phyloP scores from a whole-genome alignment of 257 asterid species.

The Lycium barbarum region DNA sequence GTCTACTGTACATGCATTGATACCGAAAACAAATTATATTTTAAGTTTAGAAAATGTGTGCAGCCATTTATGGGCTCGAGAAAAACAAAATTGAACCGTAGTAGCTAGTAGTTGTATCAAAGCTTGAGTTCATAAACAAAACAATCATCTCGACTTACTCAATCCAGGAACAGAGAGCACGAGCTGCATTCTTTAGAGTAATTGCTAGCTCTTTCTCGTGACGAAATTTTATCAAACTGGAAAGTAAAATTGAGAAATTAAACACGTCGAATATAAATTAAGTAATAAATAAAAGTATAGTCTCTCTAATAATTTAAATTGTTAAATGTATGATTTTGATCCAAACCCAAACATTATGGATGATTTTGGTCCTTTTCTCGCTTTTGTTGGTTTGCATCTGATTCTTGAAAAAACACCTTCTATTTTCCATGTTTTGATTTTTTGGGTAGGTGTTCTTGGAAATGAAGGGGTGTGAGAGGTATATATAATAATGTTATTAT shows the following conservation, averaged over 20 bases:
- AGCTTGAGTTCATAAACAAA: not conserved
- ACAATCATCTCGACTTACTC: too few species aligned
- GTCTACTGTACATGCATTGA: not conserved
- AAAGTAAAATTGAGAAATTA: too few species aligned
- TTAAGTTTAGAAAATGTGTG: not conserved
- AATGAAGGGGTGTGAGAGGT: not conserved
- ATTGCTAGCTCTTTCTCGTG: too few species aligned
- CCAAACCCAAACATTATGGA: too few species aligned
- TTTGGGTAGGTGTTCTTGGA: not conserved
- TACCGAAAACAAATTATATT: not conserved
- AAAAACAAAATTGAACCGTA: not conserved
- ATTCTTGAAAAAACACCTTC: slow-evolving; percentile 50
- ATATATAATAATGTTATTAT: slow-evolving; percentile 3
- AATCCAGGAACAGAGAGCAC: too few species aligned
- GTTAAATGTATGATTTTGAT: too few species aligned
- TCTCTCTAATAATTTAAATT: too few species aligned
- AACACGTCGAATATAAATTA: too few species aligned
- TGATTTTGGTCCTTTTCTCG: too few species aligned
- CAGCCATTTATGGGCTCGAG: slow-evolving; percentile 10
- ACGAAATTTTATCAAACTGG: too few species aligned
- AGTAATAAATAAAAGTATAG: too few species aligned
- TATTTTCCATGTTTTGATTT: not conserved
- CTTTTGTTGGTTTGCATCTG: slow-evolving; percentile 25
- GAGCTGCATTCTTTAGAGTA: too few species aligned
- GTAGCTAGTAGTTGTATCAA: not conserved